Evolutionary conservation across 2,329 filamentous ascomycete species (phyloP), one percentile per base, ranked within the genome.

Genomic region (Cladophialophora psammophila): DNA sequence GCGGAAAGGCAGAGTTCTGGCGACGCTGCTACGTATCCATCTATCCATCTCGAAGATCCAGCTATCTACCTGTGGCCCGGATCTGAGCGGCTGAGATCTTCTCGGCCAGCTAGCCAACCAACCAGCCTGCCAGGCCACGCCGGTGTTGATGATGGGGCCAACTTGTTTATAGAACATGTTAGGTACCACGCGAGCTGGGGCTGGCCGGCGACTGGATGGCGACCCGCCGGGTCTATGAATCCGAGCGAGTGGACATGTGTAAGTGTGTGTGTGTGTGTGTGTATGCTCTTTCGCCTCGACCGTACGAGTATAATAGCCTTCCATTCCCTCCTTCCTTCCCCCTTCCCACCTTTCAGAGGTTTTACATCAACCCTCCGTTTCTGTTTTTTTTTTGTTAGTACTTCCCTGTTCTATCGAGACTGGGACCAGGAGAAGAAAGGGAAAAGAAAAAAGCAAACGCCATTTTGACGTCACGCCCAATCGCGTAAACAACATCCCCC

Each of bases 391-490:
- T 20, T 10, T 2, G 9, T 20, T 0, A 31, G 10, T 12, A 26
- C 13, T 50, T 42, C 8, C 42, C 18, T 20, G 26, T 20, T 9
- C 42, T 20, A 20, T 10, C 7, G 18, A 48, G 42, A 9, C 42
- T 8, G 20, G 42, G 13, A 20, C 45, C 45, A 18, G 2, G 9
- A 26, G 2, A 26, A 26, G 26, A 26, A 26, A 26, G 26, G 26
- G 26, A 26, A 26, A 26, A 26, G 26, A 3, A 26, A 48, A 50
- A 31, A 50, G 9, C 13, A 12, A 50, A 31, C 45, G 45, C 26
- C 45, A 50, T 50, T 31, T 10, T 50, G 45, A 18, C 45, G 20
- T 50, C 45, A 31, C 45, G 10, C 45, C 45, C 45, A 50, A 50
- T 50, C 45, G 26, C 9, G 13, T 1, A 50, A 50, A 50, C 18